Percentiles rank a stretch among this genome's conserved stretches.
phyloP scores from a whole-genome alignment of 345 rosid genomes.

The Eucalyptus fibrosa region DNA sequence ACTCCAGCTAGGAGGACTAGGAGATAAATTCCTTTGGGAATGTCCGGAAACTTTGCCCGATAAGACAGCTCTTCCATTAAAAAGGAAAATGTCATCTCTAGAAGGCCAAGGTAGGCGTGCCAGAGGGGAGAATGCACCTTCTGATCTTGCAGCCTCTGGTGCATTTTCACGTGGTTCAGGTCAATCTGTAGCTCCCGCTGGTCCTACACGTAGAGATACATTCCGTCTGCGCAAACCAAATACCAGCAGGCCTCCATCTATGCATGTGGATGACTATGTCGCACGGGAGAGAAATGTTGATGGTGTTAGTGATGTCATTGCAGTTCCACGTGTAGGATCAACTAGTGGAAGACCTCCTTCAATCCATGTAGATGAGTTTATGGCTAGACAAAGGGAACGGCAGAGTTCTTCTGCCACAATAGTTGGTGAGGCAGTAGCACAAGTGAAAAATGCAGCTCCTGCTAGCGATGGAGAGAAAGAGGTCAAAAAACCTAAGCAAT shows the following conservation, averaged over 20 bases:
- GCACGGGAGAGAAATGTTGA: slow-evolving; percentile 92
- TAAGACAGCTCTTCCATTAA: slow-evolving; percentile 43
- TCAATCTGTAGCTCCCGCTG: slow-evolving; percentile 49
- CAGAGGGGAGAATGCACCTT: slow-evolving; percentile 55
- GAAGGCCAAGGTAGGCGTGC: slow-evolving; percentile 64
- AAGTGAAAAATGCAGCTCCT: slow-evolving; percentile 40
- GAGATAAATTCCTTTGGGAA: slow-evolving; percentile 77
- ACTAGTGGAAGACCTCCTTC: slow-evolving; percentile 99
- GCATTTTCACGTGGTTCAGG: slow-evolving; percentile 55
- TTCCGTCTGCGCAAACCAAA: slow-evolving; percentile 96
- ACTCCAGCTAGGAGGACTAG: slow-evolving; percentile 51
- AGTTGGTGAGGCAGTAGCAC: slow-evolving; percentile 56
- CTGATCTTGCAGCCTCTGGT: slow-evolving; percentile 47
- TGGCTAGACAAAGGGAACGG: slow-evolving; percentile 95
- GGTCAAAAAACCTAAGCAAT: slow-evolving; percentile 52
- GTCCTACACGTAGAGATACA: slow-evolving; percentile 67
- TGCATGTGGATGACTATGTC: slow-evolving; percentile 99
- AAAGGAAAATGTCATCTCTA: slow-evolving; percentile 55
- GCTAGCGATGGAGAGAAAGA: slow-evolving; percentile 31
- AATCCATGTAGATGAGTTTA: slow-evolving; percentile 96
- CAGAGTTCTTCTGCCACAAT: slow-evolving; percentile 51
- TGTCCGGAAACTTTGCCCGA: slow-evolving; percentile 95
- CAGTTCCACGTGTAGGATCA: slow-evolving; percentile 72
- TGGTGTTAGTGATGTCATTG: slow-evolving; percentile 57
- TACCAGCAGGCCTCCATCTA: slow-evolving; percentile 97